These are phyloP conservation scores for Pythium aquatile DNA, from an alignment of 352 stramenopile species.

Conservation along the genomic window DNA sequence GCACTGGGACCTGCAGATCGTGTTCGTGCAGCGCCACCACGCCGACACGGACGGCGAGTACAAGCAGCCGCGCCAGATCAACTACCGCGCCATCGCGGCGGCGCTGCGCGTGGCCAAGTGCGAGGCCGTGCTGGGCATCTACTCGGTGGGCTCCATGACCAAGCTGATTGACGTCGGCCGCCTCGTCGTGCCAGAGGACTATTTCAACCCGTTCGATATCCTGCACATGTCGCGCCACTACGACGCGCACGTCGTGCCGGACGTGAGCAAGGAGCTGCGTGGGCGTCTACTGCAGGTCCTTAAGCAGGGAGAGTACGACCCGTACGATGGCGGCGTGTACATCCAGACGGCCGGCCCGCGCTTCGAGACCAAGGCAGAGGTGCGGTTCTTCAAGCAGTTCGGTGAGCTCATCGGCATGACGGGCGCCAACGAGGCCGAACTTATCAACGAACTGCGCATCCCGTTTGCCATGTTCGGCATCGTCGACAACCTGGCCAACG, in stretches of 20 bases:
- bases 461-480: slow-evolving; percentile 87
- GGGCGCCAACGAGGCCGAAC: slow-evolving; percentile 81
- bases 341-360: slow-evolving; percentile 82
- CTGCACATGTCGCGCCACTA: slow-evolving; percentile 80
- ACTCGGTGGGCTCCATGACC: slow-evolving; percentile 88
- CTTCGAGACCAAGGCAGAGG: slow-evolving; percentile 90
- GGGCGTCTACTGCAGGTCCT: slow-evolving; percentile 50
- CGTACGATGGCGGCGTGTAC: slow-evolving; percentile 80
- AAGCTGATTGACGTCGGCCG: slow-evolving; percentile 43
- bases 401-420: slow-evolving; percentile 90
- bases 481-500: slow-evolving; percentile 89
- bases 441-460: slow-evolving; percentile 78
- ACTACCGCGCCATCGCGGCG: slow-evolving; percentile 75
- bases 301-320: slow-evolving; percentile 37
- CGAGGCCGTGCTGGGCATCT: slow-evolving; percentile 77
- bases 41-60: slow-evolving; percentile 68
- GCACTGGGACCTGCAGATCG: slow-evolving; percentile 47
- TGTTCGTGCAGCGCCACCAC: slow-evolving; percentile 88
- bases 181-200: slow-evolving; percentile 84
- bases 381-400: slow-evolving; percentile 87
- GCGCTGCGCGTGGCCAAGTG: slow-evolving; percentile 61
- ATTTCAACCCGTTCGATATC: slow-evolving; percentile 88
- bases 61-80: slow-evolving; percentile 83
- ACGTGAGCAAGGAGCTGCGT: slow-evolving; percentile 50
- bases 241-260: slow-evolving; percentile 82